A percentile compares a stretch with the other conserved stretches of the same genome.
Conservation (phyloP, 805 yeast genomes). For the Saccharomycopsis schoenii region DNA sequence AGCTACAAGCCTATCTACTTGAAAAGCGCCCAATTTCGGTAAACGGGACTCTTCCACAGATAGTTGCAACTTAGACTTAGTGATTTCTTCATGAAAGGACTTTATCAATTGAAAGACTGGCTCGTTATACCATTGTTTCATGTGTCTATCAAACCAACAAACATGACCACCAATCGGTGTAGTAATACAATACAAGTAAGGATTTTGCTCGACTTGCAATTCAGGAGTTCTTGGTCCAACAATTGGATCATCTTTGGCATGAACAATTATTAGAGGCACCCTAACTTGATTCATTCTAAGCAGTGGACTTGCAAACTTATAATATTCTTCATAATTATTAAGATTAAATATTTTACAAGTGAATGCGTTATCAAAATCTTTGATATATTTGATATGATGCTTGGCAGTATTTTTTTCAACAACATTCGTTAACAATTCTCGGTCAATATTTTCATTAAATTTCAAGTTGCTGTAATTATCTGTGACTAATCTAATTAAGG, state of each 20-base stretch:
- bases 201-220: slow-evolving; percentile 42
- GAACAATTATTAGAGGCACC: slow-evolving; percentile 56
- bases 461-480: slow-evolving; percentile 32
- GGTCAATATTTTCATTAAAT: slow-evolving; percentile 23
- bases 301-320: slow-evolving; percentile 50
- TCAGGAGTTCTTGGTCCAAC: slow-evolving; percentile 47
- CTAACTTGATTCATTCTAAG: slow-evolving; percentile 40
- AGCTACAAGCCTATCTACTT: slow-evolving; percentile 4
- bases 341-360: slow-evolving; percentile 64
- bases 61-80: neutral
- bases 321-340: slow-evolving; percentile 54
- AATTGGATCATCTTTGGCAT: slow-evolving; percentile 68
- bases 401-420: slow-evolving; percentile 19
- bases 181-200: slow-evolving; percentile 46
- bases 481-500: slow-evolving; percentile 34
- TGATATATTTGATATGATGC: slow-evolving; percentile 26
- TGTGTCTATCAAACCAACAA: slow-evolving; percentile 59
- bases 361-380: slow-evolving; percentile 53
- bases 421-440: slow-evolving; percentile 19
- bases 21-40: neutral
- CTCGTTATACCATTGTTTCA: slow-evolving; percentile 56
- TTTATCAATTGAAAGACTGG: slow-evolving; percentile 38
- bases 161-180: slow-evolving; percentile 74
- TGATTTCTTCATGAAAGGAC: slow-evolving; percentile 25
- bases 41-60: neutral